Percentiles rank a stretch among this genome's conserved stretches.
These are phyloP conservation scores for Colletotrichum cordylinicola DNA, from an alignment of 2,329 filamentous ascomycete genomes.

Conservation along the genomic window DNA sequence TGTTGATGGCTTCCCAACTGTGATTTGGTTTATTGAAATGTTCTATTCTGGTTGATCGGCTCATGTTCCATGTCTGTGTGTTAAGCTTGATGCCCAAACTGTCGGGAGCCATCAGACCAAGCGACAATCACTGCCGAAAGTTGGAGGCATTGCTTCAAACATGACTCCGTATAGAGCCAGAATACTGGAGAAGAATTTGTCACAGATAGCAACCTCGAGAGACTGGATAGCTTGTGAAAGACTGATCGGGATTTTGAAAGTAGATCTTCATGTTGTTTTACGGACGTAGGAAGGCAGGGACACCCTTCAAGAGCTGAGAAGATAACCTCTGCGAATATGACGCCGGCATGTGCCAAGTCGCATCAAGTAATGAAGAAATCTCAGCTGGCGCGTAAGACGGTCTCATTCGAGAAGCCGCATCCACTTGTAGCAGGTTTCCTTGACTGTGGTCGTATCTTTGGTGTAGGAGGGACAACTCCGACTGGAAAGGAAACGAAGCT, in stretches of 20 bases:
- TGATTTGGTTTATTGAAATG: background rate
- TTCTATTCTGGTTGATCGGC: background rate
- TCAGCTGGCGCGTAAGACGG: background rate
- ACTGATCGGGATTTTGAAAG: accelerated
- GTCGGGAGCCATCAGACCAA: background rate
- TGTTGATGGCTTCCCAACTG: background rate
- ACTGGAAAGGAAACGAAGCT: background rate
- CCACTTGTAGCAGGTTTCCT: background rate
- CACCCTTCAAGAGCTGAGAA: background rate
- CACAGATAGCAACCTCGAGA: background rate
- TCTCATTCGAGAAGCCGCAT: background rate
- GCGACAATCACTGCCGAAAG: background rate
- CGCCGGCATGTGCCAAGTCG: no score
- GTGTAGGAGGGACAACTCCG: background rate
- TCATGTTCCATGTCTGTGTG: background rate
- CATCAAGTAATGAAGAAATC: background rate
- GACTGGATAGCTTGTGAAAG: background rate
- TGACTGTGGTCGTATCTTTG: background rate
- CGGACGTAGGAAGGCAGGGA: background rate
- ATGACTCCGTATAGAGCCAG: background rate
- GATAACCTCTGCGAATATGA: background rate
- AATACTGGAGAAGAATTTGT: background rate
- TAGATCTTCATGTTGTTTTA: background rate
- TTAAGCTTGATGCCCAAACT: background rate
- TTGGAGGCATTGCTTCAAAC: background rate